Evolutionary conservation across 2,329 filamentous ascomycete species (phyloP), one percentile per base, ranked within the genome.

Genomic region (Teratosphaeriaceae sp.): DNA sequence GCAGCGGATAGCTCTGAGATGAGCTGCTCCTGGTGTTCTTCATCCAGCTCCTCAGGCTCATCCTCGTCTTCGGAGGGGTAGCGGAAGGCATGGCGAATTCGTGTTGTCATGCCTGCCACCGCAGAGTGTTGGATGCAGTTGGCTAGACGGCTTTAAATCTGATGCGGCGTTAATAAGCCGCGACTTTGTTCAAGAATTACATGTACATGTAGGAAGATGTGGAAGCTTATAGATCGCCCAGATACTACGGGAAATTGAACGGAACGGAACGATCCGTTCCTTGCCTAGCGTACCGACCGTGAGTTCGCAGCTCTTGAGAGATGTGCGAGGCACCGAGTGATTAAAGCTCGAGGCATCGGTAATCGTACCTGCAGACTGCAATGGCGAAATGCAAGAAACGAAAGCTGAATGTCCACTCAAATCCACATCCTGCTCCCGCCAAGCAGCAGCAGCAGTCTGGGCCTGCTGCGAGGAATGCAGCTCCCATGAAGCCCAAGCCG

Each of bases 61-160:
- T 75, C 71, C 26, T 75, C 71, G 34, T 77, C 72, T 37, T 84
- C 79, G 44, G 70, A 65, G 3, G 84, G 84, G 66, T 90, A 92
- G 47, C 76, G 78, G 66, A 94, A 92, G 7, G 85, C 83, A 56
- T 77, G 83, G 57, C 88, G 82, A 34, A 92, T 70, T 49, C 85
- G 80, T 40, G 84, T 34, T 27, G 24, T 27, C 13, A 13, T 8
- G 8, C 8, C 24, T 27, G 24, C 24, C 13, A 13, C 24, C 8
- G 24, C 8, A 27, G 24, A 13, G 8, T 27, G 24, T 27, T 8
- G 24, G 13, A 27, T 8, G 24, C 13, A 8, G 24, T 8, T 67
- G 62, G 51, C 65, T 75, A n/a, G n/a, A n/a, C n/a, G n/a, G n/a
- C n/a, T n/a, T n/a, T 26, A 26, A 12, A 7, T 26, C 23, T 26